phyloP scores from a whole-genome alignment of 352 stramenopile genomes.

The Thalassiosira livingstoniorum region DNA sequence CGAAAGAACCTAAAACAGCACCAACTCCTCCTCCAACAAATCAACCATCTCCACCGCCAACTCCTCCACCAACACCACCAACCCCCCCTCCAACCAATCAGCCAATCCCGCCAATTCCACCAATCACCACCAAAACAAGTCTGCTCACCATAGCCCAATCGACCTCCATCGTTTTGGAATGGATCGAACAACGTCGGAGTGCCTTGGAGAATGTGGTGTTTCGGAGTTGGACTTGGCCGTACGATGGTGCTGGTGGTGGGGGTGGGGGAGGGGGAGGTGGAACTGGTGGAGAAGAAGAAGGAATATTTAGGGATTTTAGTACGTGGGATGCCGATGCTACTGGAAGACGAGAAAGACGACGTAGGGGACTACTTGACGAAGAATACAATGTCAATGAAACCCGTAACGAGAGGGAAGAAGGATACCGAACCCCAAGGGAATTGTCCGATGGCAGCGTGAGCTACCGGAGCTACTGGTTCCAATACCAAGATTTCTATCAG shows the following conservation, averaged over 20 bases:
- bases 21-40: not conserved
- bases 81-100: not conserved
- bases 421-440: not conserved
- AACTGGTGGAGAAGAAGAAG: not conserved
- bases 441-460: conserved; percentile 11
- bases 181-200: not conserved
- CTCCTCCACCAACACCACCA: not conserved
- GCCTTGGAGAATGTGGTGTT: not conserved
- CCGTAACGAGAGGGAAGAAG: not conserved
- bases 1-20: not conserved
- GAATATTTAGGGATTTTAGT: not conserved
- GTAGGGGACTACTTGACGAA: not conserved
- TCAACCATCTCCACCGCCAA: not conserved
- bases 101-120: not conserved
- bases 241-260: no score
- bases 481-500: conserved; percentile 40
- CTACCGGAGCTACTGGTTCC: conserved; percentile 54
- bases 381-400: not conserved
- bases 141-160: not conserved
- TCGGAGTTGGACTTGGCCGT: not conserved
- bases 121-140: not conserved
- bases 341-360: not conserved
- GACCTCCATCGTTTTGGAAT: not conserved
- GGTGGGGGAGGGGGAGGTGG: not conserved
- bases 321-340: no score